Base-by-base conservation (phyloP, 306 rosid genomes). In the Benincasa hispida region DNA sequence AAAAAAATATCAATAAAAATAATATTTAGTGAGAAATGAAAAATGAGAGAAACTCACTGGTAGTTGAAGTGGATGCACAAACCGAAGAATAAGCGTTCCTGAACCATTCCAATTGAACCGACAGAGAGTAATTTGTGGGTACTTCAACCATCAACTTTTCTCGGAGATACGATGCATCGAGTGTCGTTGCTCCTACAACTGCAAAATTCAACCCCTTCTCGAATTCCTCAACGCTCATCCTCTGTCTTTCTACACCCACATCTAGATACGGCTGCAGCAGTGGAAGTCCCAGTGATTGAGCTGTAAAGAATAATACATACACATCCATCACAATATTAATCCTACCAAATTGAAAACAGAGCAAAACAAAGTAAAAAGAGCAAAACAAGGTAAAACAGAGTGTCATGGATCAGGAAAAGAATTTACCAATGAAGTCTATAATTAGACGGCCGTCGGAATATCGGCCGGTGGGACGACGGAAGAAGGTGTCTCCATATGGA, bases 161-260 rank as follows among this genome's bases (percentile, higher is more conserved):
- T 18, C 60, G 35, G 42, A 88, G 87, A 86, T 80, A 83, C 15
- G 30, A 56, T 0, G 6, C 30, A 0, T 85, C 82, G 37, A 87
- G 74, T 0, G 88, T 90, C 0, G 93, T 90, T 27, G 96, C 90
- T 86, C 93, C 96, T 2, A 6, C 17, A 1, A 90, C 88, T 0
- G 92, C 96, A 21, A 90, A 90, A 75, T 48, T 48, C 54, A 48
- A 48, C 1, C 54, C 54, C 54, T 48, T 48, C 54, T 48, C 54
- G 6, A 48, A 48, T 13, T 48, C 54, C 5, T 4, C 54, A 14
- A 48, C 0, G 7, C 54, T 48, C 4, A 48, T 48, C 54, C 54
- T 48, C 19, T 15, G 19, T 48, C 1, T 48, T 48, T 4, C 54
- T 4, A 48, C 18, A 48, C n/a, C 17, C 54, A 42, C 0, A 32